Conservation (phyloP, 2,329 filamentous ascomycete species). For the Ascochyta rabiei region DNA sequence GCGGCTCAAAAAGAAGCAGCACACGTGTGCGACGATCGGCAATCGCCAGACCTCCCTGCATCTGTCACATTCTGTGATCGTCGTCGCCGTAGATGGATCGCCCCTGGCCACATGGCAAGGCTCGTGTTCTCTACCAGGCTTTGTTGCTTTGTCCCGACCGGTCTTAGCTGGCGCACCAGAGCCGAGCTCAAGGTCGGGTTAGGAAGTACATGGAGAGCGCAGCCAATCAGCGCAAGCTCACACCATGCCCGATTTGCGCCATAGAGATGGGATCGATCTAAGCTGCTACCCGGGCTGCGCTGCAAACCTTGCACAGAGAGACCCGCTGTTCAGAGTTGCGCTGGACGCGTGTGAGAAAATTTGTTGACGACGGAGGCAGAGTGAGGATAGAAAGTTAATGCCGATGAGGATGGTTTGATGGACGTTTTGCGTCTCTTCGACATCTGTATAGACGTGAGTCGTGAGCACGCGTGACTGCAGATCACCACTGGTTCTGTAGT, state of each 20-base stretch:
- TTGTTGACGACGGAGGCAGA: not conserved
- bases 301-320: not conserved
- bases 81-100: not conserved
- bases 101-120: constrained; percentile 3
- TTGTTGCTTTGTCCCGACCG: constrained; percentile 1
- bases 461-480: not conserved
- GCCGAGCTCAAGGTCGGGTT: not conserved
- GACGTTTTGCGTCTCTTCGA: constrained; percentile 1
- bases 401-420: not conserved
- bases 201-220: not conserved
- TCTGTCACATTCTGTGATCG: not conserved
- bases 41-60: constrained; percentile 11
- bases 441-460: not conserved
- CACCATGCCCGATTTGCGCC: constrained; percentile 1
- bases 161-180: not conserved
- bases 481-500: not conserved
- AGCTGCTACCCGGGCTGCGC: not conserved
- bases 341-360: not conserved
- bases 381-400: not conserved
- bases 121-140: constrained; percentile 6
- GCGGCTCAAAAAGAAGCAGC: constrained; percentile 3
- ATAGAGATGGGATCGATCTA: not conserved
- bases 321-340: not conserved
- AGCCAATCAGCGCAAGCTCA: not conserved
- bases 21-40: not conserved